These are phyloP conservation scores for Basipetospora sp. DNA, from an alignment of 2,329 filamentous ascomycete species.

Conservation along the genomic window DNA sequence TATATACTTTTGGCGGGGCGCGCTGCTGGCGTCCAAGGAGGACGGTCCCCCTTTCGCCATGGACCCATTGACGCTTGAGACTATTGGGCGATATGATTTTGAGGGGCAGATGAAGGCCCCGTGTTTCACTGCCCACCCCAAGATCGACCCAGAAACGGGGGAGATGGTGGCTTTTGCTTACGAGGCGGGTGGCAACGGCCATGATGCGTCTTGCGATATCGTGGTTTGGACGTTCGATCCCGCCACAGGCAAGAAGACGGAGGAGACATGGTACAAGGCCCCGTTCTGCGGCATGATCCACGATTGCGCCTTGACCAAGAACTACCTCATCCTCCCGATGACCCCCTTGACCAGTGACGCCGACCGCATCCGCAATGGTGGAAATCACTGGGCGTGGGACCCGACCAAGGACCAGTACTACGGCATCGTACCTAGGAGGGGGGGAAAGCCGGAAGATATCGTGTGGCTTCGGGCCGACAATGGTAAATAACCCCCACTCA, in stretches of 20 bases:
- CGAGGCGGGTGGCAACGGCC: slow-evolving; percentile 12
- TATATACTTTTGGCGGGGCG: slow-evolving; percentile 31
- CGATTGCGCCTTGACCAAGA: slow-evolving; percentile 24
- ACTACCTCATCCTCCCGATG: slow-evolving; percentile 4
- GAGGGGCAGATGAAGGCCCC: slow-evolving; percentile 23
- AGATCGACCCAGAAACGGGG: slow-evolving; percentile 24
- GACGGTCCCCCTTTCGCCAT: slow-evolving; percentile 26
- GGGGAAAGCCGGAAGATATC: slow-evolving; percentile 9
- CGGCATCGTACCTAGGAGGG: slow-evolving; percentile 1
- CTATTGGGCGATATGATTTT: slow-evolving; percentile 26
- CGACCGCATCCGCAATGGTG: slow-evolving; percentile 1
- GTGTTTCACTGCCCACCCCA: slow-evolving; percentile 28
- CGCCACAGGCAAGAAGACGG: slow-evolving; percentile 15
- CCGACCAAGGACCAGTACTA: slow-evolving; percentile 5
- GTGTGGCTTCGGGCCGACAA: slow-evolving; percentile 6
- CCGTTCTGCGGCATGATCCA: slow-evolving; percentile 26
- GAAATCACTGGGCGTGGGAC: slow-evolving; percentile 6
- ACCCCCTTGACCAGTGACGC: slow-evolving; percentile 4
- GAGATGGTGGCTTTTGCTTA: slow-evolving; percentile 27
- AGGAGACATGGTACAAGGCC: slow-evolving; percentile 20
- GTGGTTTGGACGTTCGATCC: slow-evolving; percentile 20
- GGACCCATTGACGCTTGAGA: slow-evolving; percentile 26
- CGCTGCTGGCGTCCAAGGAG: slow-evolving; percentile 34
- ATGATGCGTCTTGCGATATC: slow-evolving; percentile 22
- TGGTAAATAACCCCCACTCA: slow-evolving; percentile 1